Conservation (phyloP, 176 grass and related monocot species). For the Hsuehochloa calcarea region DNA sequence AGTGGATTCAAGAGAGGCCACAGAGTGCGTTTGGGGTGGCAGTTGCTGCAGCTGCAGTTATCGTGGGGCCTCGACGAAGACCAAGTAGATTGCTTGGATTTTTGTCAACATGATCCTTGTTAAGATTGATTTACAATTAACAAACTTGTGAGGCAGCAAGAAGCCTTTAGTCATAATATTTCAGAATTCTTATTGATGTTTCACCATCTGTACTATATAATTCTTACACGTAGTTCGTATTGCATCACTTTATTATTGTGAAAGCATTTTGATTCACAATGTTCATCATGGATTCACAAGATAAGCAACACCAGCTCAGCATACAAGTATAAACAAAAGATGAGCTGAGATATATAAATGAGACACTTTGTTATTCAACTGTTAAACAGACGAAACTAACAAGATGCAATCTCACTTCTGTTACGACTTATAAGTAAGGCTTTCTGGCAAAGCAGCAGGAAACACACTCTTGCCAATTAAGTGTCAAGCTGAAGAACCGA, state of each 20-base stretch:
- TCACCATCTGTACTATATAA: neutral
- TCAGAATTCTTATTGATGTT: too few species aligned
- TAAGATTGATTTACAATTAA: neutral
- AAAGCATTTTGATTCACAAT: neutral
- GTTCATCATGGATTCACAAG: too few species aligned
- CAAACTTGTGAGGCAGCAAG: too few species aligned
- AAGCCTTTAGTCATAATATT: too few species aligned
- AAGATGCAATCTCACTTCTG: constrained; percentile 29
- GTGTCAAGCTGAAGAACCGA: constrained; percentile 32
- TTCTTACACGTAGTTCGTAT: neutral
- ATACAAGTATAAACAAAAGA: too few species aligned
- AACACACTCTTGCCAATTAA: constrained; percentile 2
- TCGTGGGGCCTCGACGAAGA: neutral
- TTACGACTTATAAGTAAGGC: constrained; percentile 33
- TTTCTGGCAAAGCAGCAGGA: constrained; percentile 18
- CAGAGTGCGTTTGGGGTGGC: constrained; percentile 36
- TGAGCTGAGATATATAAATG: neutral
- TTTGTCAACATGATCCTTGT: too few species aligned
- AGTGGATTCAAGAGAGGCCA: too few species aligned
- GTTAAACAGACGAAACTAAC: constrained; percentile 23
- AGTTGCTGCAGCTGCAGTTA: constrained; percentile 46
- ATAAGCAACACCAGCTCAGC: neutral
- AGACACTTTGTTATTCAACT: constrained; percentile 43
- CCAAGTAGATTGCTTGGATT: too few species aligned
- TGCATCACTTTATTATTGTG: neutral